Evolutionary conservation across 2,329 filamentous ascomycete genomes (phyloP).

Genomic region (Pyrenochaeta sp.): DNA sequence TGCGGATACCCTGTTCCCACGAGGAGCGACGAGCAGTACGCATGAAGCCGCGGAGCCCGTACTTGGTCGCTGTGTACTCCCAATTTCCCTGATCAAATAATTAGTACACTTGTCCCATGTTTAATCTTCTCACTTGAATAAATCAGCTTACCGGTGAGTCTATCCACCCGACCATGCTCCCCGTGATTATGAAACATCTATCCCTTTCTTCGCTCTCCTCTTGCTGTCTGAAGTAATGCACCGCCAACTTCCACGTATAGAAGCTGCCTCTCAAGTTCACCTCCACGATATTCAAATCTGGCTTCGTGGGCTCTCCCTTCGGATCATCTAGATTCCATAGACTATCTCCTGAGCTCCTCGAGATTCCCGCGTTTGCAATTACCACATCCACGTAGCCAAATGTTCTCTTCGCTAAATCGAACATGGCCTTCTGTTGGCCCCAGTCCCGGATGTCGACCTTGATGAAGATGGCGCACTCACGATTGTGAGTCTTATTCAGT

Average conservation of each 20-base stretch:
- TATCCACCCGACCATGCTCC: slow-evolving; percentile 27
- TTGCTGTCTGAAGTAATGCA: slow-evolving; percentile 27
- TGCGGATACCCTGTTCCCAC: slow-evolving; percentile 25
- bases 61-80: slow-evolving; percentile 52
- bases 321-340: slow-evolving; percentile 58
- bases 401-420: slow-evolving; percentile 16
- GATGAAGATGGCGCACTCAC: slow-evolving; percentile 29
- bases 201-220: slow-evolving; percentile 24
- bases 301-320: slow-evolving; percentile 21
- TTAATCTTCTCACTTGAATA: background rate
- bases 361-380: slow-evolving; percentile 30
- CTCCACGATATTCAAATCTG: slow-evolving; percentile 24
- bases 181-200: slow-evolving; percentile 29
- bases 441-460: slow-evolving; percentile 27
- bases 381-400: slow-evolving; percentile 46
- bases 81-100: slow-evolving; percentile 29
- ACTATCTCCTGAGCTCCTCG: slow-evolving; percentile 49
- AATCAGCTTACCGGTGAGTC: slow-evolving; percentile 19
- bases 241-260: slow-evolving; percentile 29
- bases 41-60: slow-evolving; percentile 27
- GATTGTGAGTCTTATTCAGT: slow-evolving; percentile 30
- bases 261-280: slow-evolving; percentile 25
- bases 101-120: background rate
- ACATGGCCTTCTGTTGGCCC: slow-evolving; percentile 27
- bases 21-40: slow-evolving; percentile 21